Evolutionary conservation across 352 stramenopile genomes (phyloP).

Genomic region (Phytopythium cucurbitacearum): DNA sequence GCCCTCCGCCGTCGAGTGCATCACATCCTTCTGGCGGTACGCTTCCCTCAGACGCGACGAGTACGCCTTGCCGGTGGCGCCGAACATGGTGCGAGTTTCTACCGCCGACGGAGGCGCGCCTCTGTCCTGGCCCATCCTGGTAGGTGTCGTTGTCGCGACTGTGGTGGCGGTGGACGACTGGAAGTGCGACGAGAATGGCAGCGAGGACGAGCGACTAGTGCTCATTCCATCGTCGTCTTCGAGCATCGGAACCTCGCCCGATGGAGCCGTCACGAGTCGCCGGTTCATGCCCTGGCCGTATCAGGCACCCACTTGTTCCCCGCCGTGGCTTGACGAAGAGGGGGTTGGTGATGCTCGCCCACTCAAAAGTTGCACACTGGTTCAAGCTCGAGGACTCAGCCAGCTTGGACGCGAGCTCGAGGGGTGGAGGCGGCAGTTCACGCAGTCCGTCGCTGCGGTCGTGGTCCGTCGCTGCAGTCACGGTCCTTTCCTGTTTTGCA

Average conservation of each 20-base stretch:
- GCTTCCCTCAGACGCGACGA: slow-evolving; percentile 15
- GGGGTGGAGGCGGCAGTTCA: no score
- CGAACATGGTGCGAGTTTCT: no score
- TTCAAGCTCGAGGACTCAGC: no score
- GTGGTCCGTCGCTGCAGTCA: no score
- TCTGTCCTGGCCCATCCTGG: neutral
- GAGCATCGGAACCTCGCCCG: slow-evolving; percentile 24
- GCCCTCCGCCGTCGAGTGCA: slow-evolving; percentile 44
- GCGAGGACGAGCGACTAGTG: slow-evolving; percentile 6
- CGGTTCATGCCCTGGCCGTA: neutral
- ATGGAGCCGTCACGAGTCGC: neutral
- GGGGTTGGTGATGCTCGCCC: no score
- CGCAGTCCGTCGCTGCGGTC: no score
- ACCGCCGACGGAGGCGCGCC: no score
- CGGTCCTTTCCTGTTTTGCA: no score
- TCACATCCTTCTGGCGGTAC: slow-evolving; percentile 33
- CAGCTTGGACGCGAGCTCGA: no score
- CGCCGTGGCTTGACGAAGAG: neutral
- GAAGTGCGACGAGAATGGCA: slow-evolving; percentile 6
- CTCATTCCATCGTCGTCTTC: slow-evolving; percentile 9
- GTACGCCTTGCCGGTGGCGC: slow-evolving; percentile 8
- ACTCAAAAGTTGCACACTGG: no score
- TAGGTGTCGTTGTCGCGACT: neutral
- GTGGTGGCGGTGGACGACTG: neutral
- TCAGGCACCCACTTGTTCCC: neutral